Evolutionary conservation across 2,329 filamentous ascomycete genomes (phyloP).

Genomic region (Aspergillus calidoustus): DNA sequence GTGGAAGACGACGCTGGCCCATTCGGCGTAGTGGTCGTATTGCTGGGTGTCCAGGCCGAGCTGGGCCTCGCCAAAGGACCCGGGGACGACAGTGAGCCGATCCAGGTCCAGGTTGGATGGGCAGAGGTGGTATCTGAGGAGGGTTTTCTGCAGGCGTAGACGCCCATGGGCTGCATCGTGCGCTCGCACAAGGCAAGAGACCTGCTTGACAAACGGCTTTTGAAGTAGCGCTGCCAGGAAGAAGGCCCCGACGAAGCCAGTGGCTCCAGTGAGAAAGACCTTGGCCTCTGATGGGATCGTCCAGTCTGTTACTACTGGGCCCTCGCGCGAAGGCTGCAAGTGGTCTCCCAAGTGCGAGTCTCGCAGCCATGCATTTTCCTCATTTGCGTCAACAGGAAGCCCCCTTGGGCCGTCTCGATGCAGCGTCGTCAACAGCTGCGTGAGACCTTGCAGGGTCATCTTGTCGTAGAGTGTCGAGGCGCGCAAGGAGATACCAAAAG

Average conservation of each 20-base stretch:
- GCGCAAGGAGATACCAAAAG: constrained; percentile 22
- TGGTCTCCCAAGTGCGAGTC: constrained; percentile 24
- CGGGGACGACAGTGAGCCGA: constrained; percentile 39
- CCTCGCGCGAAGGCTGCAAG: neutral
- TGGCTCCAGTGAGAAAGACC: neutral
- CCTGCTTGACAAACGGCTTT: neutral
- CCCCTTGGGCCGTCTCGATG: constrained; percentile 1
- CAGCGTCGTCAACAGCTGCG: constrained; percentile 10
- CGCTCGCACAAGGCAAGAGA: neutral
- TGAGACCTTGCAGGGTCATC: constrained; percentile 20
- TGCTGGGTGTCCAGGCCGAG: constrained; percentile 50
- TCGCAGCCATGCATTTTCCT: constrained; percentile 23
- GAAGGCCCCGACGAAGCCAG: neutral
- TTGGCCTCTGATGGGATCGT: neutral
- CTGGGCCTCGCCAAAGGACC: constrained; percentile 69
- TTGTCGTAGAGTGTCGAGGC: constrained; percentile 28
- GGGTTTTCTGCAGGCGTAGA: constrained; percentile 37
- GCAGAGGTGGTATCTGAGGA: constrained; percentile 18
- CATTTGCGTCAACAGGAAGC: constrained; percentile 6
- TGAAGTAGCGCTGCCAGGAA: neutral
- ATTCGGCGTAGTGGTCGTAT: constrained; percentile 52
- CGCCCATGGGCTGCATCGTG: constrained; percentile 2
- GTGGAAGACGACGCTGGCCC: constrained; percentile 73
- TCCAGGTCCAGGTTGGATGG: constrained; percentile 14
- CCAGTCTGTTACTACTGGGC: neutral